Conservation (phyloP, 768 basidiomycete genomes). For the Xerocomellus chrysenteron region DNA sequence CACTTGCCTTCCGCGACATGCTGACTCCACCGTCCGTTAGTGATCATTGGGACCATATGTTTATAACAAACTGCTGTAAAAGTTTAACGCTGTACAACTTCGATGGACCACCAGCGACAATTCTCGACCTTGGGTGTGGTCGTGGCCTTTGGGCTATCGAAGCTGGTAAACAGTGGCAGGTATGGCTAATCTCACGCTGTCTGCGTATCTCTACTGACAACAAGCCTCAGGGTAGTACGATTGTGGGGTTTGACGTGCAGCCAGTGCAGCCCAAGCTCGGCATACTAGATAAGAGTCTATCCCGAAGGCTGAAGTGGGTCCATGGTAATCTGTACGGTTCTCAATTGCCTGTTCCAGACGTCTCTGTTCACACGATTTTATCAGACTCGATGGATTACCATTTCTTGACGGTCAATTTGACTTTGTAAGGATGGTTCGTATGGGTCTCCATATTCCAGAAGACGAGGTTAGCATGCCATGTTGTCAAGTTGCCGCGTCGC, state of each 20-base stretch:
- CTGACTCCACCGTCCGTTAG: constrained; percentile 34
- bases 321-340: constrained; percentile 61
- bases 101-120: constrained; percentile 44
- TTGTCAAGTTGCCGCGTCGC: neutral
- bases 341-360: neutral
- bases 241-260: constrained; percentile 61
- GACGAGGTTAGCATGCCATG: constrained; percentile 50
- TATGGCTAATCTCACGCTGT: constrained; percentile 28
- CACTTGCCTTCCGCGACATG: neutral
- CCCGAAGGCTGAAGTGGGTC: constrained; percentile 59
- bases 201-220: neutral
- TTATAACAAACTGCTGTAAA: constrained; percentile 48
- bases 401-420: constrained; percentile 60
- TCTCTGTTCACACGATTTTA: constrained; percentile 7
- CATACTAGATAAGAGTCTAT: constrained; percentile 40
- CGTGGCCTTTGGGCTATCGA: constrained; percentile 70
- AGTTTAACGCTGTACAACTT: constrained; percentile 57
- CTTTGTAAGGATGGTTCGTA: constrained; percentile 60
- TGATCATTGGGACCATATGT: constrained; percentile 73
- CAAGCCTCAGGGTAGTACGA: constrained; percentile 42
- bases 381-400: constrained; percentile 63
- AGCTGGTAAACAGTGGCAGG: constrained; percentile 66
- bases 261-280: constrained; percentile 51
- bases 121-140: constrained; percentile 74
- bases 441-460: constrained; percentile 71